Evolutionary conservation across 2,329 filamentous ascomycete species (phyloP), one percentile per base, ranked within the genome.

Genomic region (Aureobasidium mangrovei): DNA sequence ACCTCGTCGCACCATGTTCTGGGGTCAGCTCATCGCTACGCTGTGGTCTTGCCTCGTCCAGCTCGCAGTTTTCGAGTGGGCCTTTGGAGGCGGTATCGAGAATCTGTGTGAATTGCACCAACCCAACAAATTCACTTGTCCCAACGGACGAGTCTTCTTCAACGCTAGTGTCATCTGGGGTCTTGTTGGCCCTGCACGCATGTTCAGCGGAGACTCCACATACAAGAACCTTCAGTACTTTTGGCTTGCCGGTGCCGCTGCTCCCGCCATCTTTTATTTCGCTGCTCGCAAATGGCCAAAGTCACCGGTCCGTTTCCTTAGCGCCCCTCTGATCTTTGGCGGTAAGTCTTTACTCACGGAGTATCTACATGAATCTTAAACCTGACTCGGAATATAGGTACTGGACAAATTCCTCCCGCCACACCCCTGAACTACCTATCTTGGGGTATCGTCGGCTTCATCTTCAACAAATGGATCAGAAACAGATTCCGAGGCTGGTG

Each of bases 41-140:
- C 31, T 53, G 6, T 53, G 48, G 48, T 53, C 48, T 7, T 42
- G 38, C 26, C 27, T 53, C 7, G 70, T 88, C 47, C 88, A 94
- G 66, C 91, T 93, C 58, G 79, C 78, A 39, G 86, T 94, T 2
- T 77, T 94, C 27, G 93, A 93, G 70, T 51, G 47, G 47, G 35
- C 47, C 6, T 35, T 55, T 6, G 32, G 52, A 29, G 69, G 83
- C 83, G 84, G 84, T 57, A 77, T 82, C 57, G 81, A 80, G 0
- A 82, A 82, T 2, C 82, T 94, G 49, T 95, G 89, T 71, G 91
- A 86, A 0, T 74, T 85, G 0, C 70, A 85, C 45, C 88, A 88
- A n/a, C 79, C 91, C 66, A 91, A 91, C 63, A 87, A 88, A 9
- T 94, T 94, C 71, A 91, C 86, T n/a, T 95, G 89, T 61, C 89